Conservation (phyloP, 2,329 filamentous ascomycete genomes). For the Alternaria arbusti region DNA sequence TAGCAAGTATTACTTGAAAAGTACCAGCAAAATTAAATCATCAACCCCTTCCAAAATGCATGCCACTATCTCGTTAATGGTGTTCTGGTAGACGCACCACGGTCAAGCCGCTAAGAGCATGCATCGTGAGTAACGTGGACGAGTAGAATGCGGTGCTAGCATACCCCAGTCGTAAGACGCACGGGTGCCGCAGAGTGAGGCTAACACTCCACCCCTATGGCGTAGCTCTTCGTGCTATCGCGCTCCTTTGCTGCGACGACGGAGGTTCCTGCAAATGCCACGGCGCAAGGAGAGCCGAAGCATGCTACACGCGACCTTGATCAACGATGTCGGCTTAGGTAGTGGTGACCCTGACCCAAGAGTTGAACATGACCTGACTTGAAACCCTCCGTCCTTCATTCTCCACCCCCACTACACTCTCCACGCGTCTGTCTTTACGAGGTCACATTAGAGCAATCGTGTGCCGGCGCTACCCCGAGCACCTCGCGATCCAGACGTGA, state of each 20-base stretch:
- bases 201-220: slow-evolving; percentile 37
- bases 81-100: slow-evolving; percentile 13
- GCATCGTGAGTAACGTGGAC: slow-evolving; percentile 42
- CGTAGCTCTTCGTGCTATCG: slow-evolving; percentile 35
- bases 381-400: slow-evolving; percentile 31
- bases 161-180: slow-evolving; percentile 28
- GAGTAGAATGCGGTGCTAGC: slow-evolving; percentile 32
- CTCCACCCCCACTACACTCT: slow-evolving; percentile 35
- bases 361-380: slow-evolving; percentile 27
- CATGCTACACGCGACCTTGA: slow-evolving; percentile 24
- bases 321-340: slow-evolving; percentile 20
- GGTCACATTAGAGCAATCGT: slow-evolving; percentile 29
- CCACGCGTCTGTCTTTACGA: slow-evolving; percentile 29
- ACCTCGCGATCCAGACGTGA: slow-evolving; percentile 12
- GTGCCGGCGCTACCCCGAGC: slow-evolving; percentile 27
- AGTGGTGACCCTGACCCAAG: slow-evolving; percentile 18
- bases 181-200: slow-evolving; percentile 39
- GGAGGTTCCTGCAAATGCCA: slow-evolving; percentile 24
- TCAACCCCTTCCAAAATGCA: slow-evolving; percentile 11
- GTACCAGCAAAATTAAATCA: slow-evolving; percentile 19
- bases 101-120: slow-evolving; percentile 30
- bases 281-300: slow-evolving; percentile 18
- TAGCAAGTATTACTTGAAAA: slow-evolving; percentile 22
- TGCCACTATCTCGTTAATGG: slow-evolving; percentile 17
- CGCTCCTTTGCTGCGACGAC: slow-evolving; percentile 31